Base-by-base conservation (phyloP, 495 filamentous ascomycete species). In the Letharia columbiana region DNA sequence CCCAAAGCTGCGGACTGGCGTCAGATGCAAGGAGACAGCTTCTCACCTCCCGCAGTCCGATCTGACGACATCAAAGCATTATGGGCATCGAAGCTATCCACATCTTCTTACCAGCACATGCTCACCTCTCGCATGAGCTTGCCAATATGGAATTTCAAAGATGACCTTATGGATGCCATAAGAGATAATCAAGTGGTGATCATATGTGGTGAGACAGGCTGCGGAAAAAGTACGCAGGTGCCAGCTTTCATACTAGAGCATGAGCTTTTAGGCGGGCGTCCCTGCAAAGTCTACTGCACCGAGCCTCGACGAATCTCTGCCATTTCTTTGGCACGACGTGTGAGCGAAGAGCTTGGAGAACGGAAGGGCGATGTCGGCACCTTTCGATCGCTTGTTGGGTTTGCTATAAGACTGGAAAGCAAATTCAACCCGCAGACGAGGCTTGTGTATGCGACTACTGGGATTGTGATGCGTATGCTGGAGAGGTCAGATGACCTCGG, bases 281-380 rank as follows among this genome's bases (percentile, higher is more conserved):
- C 82, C 18, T 97, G 92, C 77, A 97, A 93, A 73, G 86, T 98
- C 23, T 97, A 92, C 74, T 95, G 92, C 72, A 96, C 94, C 0
- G 91, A 98, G 73, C 94, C 94, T n/a, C 86, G 94, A 15, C 84
- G 94, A 72, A 98, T 98, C 67, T 98, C 94, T 7, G 94, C 94
- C 10, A 91, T 98, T 33, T 96, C 93, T 20, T 79, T 98, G 39
- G 94, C 94, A 31, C 82, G 87, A 37, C 85, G 94, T 72, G 94
- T 98, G 4, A 95, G 91, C 66, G 91, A 97, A 77, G 94, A 98
- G 72, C 80, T 98, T 4, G 94, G 94, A 6, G 94, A 98, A 73
- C 81, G 79, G 35, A 89, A 87, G 71, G 81, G 82, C 58, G 92
- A 96, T 64, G 72, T 97, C 40, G 94, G 94, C 33, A 96, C 91